Evolutionary conservation across 805 yeast genomes (phyloP).

Genomic region (Nakazawaea ishiwadae): DNA sequence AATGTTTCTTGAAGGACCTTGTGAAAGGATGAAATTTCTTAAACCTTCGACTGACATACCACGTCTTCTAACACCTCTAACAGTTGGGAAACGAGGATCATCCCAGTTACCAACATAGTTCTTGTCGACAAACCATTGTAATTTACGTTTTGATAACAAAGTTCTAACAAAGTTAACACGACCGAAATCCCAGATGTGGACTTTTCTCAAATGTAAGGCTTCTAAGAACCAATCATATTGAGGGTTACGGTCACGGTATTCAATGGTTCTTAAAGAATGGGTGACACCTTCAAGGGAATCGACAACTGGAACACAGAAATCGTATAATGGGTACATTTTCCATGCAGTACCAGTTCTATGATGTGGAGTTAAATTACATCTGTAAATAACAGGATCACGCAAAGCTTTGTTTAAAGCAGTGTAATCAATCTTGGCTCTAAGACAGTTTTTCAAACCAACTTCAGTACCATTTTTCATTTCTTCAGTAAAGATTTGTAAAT

Average conservation of each 20-base stretch:
- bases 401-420: constrained; percentile 88
- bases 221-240: constrained; percentile 96
- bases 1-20: constrained; percentile 97
- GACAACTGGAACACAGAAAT: constrained; percentile 96
- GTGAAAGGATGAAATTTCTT: constrained; percentile 86
- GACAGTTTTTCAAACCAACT: constrained; percentile 85
- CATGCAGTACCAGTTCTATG: constrained; percentile 91
- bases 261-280: constrained; percentile 96
- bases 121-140: constrained; percentile 98
- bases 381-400: constrained; percentile 97
- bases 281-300: constrained; percentile 97
- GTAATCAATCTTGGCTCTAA: constrained; percentile 95
- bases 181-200: constrained; percentile 96
- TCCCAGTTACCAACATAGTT: constrained; percentile 90
- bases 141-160: constrained; percentile 90
- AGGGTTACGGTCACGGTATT: constrained; percentile 97
- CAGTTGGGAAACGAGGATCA: constrained; percentile 99
- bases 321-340: constrained; percentile 98
- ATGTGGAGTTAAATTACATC: constrained; percentile 96
- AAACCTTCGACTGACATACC: constrained; percentile 99
- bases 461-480: constrained; percentile 95
- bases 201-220: constrained; percentile 80
- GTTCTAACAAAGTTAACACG: constrained; percentile 97
- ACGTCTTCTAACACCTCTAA: constrained; percentile 98
- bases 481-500: constrained; percentile 75